These are phyloP conservation scores for Penicillium angulare DNA, from an alignment of 495 filamentous ascomycete genomes.

Conservation along the genomic window DNA sequence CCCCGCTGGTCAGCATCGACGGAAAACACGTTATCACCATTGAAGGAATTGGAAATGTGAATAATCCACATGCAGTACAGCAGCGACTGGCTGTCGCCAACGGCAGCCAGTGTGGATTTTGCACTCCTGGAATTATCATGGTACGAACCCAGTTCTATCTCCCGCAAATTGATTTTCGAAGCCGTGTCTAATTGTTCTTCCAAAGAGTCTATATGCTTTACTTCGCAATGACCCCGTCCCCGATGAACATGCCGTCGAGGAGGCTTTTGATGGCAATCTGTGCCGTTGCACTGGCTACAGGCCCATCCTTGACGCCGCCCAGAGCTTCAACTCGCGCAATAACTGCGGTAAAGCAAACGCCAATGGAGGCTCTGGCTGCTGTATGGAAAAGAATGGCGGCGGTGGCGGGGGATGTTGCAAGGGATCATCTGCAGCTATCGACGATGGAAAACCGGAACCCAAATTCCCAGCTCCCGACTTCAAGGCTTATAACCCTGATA, in stretches of 20 bases:
- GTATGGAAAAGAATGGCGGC: slow-evolving; percentile 49
- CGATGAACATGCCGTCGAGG: slow-evolving; percentile 29
- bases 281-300: slow-evolving; percentile 95
- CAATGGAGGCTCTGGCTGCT: slow-evolving; percentile 54
- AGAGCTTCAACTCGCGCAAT: slow-evolving; percentile 44
- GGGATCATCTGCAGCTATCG: slow-evolving; percentile 12
- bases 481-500: slow-evolving; percentile 88
- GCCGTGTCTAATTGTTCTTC: not conserved
- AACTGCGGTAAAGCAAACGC: slow-evolving; percentile 42
- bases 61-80: slow-evolving; percentile 85
- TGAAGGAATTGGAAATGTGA: slow-evolving; percentile 91
- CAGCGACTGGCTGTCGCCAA: slow-evolving; percentile 75
- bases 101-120: slow-evolving; percentile 75
- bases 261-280: slow-evolving; percentile 75
- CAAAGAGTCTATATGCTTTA: slow-evolving; percentile 50
- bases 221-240: slow-evolving; percentile 60
- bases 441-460: slow-evolving; percentile 21
- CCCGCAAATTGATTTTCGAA: not conserved
- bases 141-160: slow-evolving; percentile 25
- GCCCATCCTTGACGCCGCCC: slow-evolving; percentile 90
- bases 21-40: slow-evolving; percentile 98
- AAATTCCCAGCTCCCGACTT: slow-evolving; percentile 57
- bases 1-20: slow-evolving; percentile 87
- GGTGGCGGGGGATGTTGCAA: slow-evolving; percentile 46
- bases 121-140: slow-evolving; percentile 98